Conservation (phyloP, 1,284 basidiomycete genomes). For the Austroboletus novae-zelandiae region DNA sequence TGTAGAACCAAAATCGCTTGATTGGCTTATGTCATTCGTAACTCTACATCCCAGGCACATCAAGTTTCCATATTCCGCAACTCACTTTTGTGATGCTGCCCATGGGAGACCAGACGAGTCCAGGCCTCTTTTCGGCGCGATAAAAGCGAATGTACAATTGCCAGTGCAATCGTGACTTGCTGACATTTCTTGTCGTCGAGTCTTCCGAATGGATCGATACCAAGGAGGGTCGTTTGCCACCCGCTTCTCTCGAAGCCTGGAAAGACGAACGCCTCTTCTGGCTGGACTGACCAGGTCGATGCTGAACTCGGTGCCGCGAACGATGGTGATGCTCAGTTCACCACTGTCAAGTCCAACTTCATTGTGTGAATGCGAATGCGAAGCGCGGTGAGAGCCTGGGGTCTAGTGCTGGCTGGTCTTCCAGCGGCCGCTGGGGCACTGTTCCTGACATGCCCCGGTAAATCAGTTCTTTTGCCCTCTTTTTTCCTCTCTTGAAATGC, state of each 20-base stretch:
- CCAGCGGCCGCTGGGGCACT: too few species aligned
- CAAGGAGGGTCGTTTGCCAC: conserved; percentile 12
- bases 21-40: too few species aligned
- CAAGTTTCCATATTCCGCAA: conserved; percentile 57
- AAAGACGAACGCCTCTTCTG: conserved; percentile 5
- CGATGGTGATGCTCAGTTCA: too few species aligned
- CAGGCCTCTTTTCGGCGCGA: conserved; percentile 49
- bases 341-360: too few species aligned
- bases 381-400: too few species aligned
- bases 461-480: too few species aligned
- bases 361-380: too few species aligned
- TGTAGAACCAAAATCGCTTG: too few species aligned
- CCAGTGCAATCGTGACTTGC: background rate
- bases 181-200: conserved; percentile 37
- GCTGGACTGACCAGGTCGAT: conserved; percentile 32
- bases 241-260: conserved; percentile 6
- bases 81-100: conserved; percentile 52
- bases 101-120: conserved; percentile 56
- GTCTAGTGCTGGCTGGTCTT: too few species aligned
- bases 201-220: conserved; percentile 36
- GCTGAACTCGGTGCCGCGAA: conserved; percentile 12
- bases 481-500: too few species aligned
- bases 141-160: conserved; percentile 26
- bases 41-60: too few species aligned
- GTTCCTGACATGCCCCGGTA: too few species aligned